Evolutionary conservation across 768 basidiomycete genomes (phyloP).

Genomic region (Cyclocybe aegerita): DNA sequence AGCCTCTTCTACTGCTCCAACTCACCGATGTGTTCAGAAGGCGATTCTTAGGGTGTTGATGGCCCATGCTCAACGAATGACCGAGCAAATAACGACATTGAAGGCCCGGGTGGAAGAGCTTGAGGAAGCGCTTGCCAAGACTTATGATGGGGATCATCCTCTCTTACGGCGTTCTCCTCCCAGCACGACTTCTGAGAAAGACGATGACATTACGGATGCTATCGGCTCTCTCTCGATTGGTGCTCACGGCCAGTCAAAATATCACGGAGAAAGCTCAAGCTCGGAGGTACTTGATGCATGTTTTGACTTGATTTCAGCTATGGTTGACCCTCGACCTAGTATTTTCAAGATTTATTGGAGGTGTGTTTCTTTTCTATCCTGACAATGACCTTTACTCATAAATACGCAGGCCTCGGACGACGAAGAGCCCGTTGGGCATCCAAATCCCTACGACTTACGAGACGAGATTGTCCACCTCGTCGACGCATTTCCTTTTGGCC

Average conservation of each 20-base stretch:
- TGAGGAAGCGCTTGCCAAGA: slow-evolving; percentile 37
- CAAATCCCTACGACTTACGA: slow-evolving; percentile 34
- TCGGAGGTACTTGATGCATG: slow-evolving; percentile 38
- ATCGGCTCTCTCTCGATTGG: slow-evolving; percentile 52
- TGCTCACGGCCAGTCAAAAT: slow-evolving; percentile 45
- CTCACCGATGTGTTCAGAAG: not conserved
- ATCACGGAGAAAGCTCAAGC: slow-evolving; percentile 48
- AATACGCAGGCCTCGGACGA: slow-evolving; percentile 6
- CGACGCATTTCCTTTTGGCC: slow-evolving; percentile 50
- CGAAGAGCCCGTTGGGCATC: slow-evolving; percentile 8
- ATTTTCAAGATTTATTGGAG: slow-evolving; percentile 38
- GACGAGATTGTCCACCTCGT: slow-evolving; percentile 42
- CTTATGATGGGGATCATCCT: slow-evolving; percentile 16
- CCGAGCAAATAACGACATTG: slow-evolving; percentile 46
- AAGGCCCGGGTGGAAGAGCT: slow-evolving; percentile 43
- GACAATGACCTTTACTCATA: not conserved
- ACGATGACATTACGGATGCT: slow-evolving; percentile 29
- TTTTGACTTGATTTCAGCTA: not conserved
- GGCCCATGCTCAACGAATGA: slow-evolving; percentile 46
- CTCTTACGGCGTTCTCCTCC: slow-evolving; percentile 12
- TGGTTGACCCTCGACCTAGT: slow-evolving; percentile 20
- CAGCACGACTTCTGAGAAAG: slow-evolving; percentile 1
- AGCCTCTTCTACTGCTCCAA: slow-evolving; percentile 4
- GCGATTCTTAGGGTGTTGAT: slow-evolving; percentile 41
- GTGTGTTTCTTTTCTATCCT: slow-evolving; percentile 16